phyloP scores from a whole-genome alignment of 2,329 filamentous ascomycete species.

The Neofusicoccum sp. region DNA sequence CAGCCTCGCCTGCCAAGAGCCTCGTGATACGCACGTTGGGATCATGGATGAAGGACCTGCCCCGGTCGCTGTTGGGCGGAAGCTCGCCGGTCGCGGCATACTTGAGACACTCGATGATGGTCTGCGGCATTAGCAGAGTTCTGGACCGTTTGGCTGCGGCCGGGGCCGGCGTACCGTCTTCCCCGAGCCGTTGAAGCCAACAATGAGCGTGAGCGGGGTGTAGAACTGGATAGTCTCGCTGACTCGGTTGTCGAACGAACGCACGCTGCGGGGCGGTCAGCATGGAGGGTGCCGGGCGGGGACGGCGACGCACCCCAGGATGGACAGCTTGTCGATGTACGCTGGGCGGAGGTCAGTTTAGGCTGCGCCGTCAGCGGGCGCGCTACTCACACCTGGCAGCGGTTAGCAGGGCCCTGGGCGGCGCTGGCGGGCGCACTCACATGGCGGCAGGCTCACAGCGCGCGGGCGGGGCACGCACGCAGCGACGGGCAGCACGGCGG shows the following conservation, averaged over 20 bases:
- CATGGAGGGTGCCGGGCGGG: neutral
- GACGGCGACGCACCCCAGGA: conserved; percentile 62
- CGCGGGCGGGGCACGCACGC: neutral
- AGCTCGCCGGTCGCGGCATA: conserved; percentile 95
- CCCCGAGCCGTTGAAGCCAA: conserved; percentile 95
- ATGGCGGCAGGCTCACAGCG: conserved; percentile 2
- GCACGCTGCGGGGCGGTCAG: conserved; percentile 51
- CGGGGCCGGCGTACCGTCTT: conserved; percentile 66
- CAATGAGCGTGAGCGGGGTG: conserved; percentile 90
- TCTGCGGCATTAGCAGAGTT: conserved; percentile 49
- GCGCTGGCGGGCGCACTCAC: neutral
- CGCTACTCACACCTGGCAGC: conserved; percentile 15
- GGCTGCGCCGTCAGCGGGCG: neutral
- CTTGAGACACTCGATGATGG: conserved; percentile 97
- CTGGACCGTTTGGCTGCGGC: neutral
- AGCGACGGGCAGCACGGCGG: neutral
- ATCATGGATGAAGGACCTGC: conserved; percentile 94
- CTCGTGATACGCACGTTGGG: conserved; percentile 66
- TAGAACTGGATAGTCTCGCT: conserved; percentile 85
- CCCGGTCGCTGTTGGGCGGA: conserved; percentile 83
- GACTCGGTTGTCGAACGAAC: conserved; percentile 79
- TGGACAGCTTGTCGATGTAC: conserved; percentile 86
- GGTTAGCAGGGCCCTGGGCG: neutral
- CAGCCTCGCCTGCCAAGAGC: neutral
- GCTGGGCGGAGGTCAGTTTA: conserved; percentile 51